Evolutionary conservation across 1,284 basidiomycete species (phyloP), one percentile per base, ranked within the genome.

Genomic region (Blastosporella zonata): DNA sequence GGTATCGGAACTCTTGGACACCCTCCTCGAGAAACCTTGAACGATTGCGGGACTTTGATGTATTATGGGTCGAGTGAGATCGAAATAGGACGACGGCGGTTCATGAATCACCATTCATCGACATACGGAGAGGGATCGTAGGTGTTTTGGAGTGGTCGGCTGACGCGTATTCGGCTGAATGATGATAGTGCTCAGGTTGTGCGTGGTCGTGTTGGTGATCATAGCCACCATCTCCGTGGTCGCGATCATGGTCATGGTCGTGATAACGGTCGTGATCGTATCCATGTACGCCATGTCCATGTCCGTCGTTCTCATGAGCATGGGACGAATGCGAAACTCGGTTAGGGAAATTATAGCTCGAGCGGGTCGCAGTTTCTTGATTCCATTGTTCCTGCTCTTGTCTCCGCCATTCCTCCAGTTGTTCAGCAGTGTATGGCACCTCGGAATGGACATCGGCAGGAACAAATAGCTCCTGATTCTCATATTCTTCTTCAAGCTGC

Each of bases 391-490:
- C 69, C 43, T 71, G 65, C 55, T 74, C 69, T 59, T 71, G 70
- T 31, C 61, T 63, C 52, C 69, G 55, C 66, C 71, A 70, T 54
- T 67, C 60, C 28, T 59, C 55, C 21, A 68, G 44, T 50, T 64
- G 64, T 53, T 66, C 56, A 9, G 59, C 53, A 42, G 60, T 64
- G 40, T 69, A 60, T 46, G 69, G 66, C 33, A 66, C 59, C 22
- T 71, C 59, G 25, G 56, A 28, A 50, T 67, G 69, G 34, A 67
- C 61, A 57, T 88, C 84, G n/a, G 84, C 86, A 22, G 87, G 87
- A 20, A 87, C 81, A 57, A 88, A 88, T 18, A 87, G 69, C 38
- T 79, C 73, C 54, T 82, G 80, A 43, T 81, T 76, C 57, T 86
- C 81, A 54, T 73, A 77, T 49, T 78, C 79, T 35, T 73, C 68